Percentiles rank a stretch among this genome's conserved stretches.
Evolutionary conservation across 2,329 filamentous ascomycete genomes (phyloP).

Genomic region (Aspergillus caelatus): DNA sequence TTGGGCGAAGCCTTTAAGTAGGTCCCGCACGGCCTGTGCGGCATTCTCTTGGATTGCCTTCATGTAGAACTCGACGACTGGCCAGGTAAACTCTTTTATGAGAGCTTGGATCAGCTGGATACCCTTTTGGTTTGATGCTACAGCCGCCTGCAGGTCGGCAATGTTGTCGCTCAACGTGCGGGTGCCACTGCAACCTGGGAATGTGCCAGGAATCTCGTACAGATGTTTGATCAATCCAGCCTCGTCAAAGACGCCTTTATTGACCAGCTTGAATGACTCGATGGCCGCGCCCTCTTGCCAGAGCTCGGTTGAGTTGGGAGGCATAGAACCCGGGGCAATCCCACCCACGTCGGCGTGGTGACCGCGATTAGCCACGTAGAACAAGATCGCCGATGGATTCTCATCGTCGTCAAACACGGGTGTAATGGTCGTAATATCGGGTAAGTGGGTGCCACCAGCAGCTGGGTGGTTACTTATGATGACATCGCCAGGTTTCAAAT

Average conservation of each 20-base stretch:
- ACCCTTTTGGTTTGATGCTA: slow-evolving; percentile 49
- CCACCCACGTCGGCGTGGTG: slow-evolving; percentile 72
- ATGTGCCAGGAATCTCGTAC: slow-evolving; percentile 52
- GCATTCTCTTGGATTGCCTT: slow-evolving; percentile 67
- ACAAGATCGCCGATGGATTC: slow-evolving; percentile 59
- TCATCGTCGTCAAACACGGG: slow-evolving; percentile 70
- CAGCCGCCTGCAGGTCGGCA: slow-evolving; percentile 49
- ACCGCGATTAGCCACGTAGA: slow-evolving; percentile 73
- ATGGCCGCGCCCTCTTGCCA: slow-evolving; percentile 45
- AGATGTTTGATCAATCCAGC: slow-evolving; percentile 31
- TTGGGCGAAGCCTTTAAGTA: slow-evolving; percentile 54
- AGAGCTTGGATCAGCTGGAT: slow-evolving; percentile 38
- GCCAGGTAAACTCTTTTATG: slow-evolving; percentile 37
- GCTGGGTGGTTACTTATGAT: slow-evolving; percentile 68
- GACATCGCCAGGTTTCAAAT: slow-evolving; percentile 74
- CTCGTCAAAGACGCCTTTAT: slow-evolving; percentile 40
- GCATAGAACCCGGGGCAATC: slow-evolving; percentile 52
- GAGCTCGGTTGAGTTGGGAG: slow-evolving; percentile 39
- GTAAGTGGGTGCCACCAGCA: slow-evolving; percentile 78
- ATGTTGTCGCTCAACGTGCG: slow-evolving; percentile 58
- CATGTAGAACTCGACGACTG: slow-evolving; percentile 46
- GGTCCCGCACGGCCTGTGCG: slow-evolving; percentile 67
- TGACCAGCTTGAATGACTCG: slow-evolving; percentile 34
- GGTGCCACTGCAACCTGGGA: slow-evolving; percentile 73
- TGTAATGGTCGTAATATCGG: slow-evolving; percentile 75